phyloP scores from a whole-genome alignment of 23 red algal genomes.

The Pyropia yezoensis region DNA sequence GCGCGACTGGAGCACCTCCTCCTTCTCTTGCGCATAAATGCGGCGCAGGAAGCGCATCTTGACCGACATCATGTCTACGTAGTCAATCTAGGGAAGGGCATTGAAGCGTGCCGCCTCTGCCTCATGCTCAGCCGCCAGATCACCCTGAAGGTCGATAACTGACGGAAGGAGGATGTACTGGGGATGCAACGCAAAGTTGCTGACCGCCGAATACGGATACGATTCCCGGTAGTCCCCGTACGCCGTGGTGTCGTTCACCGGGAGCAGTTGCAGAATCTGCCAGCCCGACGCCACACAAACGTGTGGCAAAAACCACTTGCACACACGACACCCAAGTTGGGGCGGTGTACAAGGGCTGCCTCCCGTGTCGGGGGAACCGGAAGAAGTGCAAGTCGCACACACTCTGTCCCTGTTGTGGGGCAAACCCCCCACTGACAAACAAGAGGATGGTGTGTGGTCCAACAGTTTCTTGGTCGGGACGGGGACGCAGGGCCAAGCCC shows the following conservation, averaged over 20 bases:
- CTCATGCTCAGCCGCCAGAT: slow-evolving; percentile 29
- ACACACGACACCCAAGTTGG: no score
- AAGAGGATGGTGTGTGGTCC: no score
- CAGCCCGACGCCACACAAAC: slow-evolving; percentile 49
- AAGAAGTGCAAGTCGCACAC: no score
- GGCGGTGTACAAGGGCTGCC: no score
- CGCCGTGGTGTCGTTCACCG: slow-evolving; percentile 76
- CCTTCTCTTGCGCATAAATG: slow-evolving; percentile 57
- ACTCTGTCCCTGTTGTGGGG: no score
- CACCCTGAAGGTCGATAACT: slow-evolving; percentile 26
- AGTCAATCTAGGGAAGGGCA: slow-evolving; percentile 42
- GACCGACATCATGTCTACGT: slow-evolving; percentile 45
- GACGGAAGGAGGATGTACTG: slow-evolving; percentile 64
- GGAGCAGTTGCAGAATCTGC: slow-evolving; percentile 84
- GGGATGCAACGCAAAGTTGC: slow-evolving; percentile 79
- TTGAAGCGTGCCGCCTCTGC: slow-evolving; percentile 37
- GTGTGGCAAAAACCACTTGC: no score
- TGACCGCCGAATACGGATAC: slow-evolving; percentile 81
- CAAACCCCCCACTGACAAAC: no score
- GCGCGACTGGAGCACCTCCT: slow-evolving; percentile 41
- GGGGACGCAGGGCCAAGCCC: no score
- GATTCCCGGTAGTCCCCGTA: slow-evolving; percentile 46
- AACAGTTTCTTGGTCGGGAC: no score
- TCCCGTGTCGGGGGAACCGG: no score
- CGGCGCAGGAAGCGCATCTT: slow-evolving; percentile 55